These are phyloP conservation scores for Aspergillus taichungensis DNA, from an alignment of 495 filamentous ascomycete genomes.

Conservation along the genomic window DNA sequence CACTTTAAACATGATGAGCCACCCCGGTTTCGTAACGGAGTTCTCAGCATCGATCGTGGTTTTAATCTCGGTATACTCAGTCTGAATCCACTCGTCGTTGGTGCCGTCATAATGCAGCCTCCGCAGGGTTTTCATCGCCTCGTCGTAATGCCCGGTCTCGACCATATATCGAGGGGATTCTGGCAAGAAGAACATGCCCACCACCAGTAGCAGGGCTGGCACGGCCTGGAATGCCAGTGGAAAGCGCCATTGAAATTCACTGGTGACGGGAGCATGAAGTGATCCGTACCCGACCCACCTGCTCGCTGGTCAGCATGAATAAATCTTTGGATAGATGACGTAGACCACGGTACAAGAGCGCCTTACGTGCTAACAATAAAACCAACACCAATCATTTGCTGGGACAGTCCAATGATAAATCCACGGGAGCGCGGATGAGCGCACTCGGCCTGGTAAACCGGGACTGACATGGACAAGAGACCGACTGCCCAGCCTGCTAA, in stretches of 20 bases:
- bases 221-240: slow-evolving; percentile 46
- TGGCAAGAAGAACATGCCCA: slow-evolving; percentile 44
- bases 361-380: slow-evolving; percentile 43
- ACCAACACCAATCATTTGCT: slow-evolving; percentile 52
- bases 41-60: slow-evolving; percentile 41
- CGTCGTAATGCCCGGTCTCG: slow-evolving; percentile 34
- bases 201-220: slow-evolving; percentile 32
- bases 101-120: slow-evolving; percentile 42
- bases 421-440: slow-evolving; percentile 44
- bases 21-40: slow-evolving; percentile 31
- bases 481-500: slow-evolving; percentile 55
- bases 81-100: slow-evolving; percentile 41
- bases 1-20: slow-evolving; percentile 44
- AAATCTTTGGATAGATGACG: neutral
- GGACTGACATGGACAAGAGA: slow-evolving; percentile 48
- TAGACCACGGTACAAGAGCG: neutral
- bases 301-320: slow-evolving; percentile 1
- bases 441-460: slow-evolving; percentile 50
- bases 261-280: slow-evolving; percentile 29
- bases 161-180: slow-evolving; percentile 50
- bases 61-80: slow-evolving; percentile 41
- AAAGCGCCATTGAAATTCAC: slow-evolving; percentile 46
- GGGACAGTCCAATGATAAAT: slow-evolving; percentile 48
- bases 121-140: slow-evolving; percentile 39
- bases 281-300: slow-evolving; percentile 52